Evolutionary conservation across 352 stramenopile genomes (phyloP).

Genomic region (Aphanomyces euteiches): DNA sequence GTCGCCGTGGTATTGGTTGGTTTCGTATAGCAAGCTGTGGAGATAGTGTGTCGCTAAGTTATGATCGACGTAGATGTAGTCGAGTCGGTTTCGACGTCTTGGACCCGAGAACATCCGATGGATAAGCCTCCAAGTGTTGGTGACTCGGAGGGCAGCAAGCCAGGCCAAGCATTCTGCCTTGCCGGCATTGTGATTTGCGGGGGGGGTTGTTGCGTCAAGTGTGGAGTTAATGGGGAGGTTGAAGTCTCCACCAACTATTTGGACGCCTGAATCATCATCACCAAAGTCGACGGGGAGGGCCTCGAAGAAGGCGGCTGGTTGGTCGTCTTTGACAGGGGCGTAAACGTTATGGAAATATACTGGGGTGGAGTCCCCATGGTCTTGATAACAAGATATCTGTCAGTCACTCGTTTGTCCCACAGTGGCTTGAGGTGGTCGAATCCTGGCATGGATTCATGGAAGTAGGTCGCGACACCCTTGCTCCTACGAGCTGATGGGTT

Average conservation of each 20-base stretch:
- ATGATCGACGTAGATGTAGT: conserved; percentile 32
- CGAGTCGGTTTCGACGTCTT: conserved; percentile 29
- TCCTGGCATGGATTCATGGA: conserved; percentile 7
- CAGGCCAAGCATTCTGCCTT: conserved; percentile 20
- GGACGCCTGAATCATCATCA: not conserved
- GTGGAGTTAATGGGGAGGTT: not conserved
- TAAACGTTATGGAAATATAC: conserved; percentile 21
- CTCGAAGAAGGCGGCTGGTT: not conserved
- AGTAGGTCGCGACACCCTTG: not conserved
- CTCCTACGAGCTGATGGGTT: too few species aligned
- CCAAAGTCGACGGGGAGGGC: not conserved
- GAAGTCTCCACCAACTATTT: conserved; percentile 6
- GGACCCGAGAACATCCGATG: conserved; percentile 27
- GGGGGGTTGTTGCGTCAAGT: not conserved
- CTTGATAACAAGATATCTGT: not conserved
- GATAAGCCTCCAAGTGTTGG: conserved; percentile 29
- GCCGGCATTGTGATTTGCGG: not conserved
- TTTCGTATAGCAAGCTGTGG: not conserved
- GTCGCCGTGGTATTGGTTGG: not conserved
- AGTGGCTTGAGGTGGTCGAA: not conserved
- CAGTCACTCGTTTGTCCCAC: not conserved
- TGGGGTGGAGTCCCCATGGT: not conserved
- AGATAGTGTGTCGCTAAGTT: not conserved
- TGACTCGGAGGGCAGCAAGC: conserved; percentile 24
- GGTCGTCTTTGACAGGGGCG: not conserved